Percentiles rank a stretch among this genome's conserved stretches.
Conservation (phyloP, 371 early-diverging fungal species). For the Mucor saturninus region DNA sequence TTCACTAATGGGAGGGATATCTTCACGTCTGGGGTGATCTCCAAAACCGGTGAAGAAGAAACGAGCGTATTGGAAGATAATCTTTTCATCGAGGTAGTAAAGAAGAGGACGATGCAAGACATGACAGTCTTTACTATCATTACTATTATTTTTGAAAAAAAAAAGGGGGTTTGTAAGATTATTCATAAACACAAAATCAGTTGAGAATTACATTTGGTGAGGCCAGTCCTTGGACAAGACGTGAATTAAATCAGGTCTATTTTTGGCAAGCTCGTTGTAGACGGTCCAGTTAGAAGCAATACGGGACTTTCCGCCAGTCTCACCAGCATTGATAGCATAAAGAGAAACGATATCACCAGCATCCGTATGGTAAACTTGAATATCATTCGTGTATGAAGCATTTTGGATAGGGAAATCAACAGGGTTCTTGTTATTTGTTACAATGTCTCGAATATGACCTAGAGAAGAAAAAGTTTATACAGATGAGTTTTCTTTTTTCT, state of each 20-base stretch:
- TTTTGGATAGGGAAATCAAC: slow-evolving; percentile 27
- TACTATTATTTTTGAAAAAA: slow-evolving; percentile 19
- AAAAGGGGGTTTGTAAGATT: no score
- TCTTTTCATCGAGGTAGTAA: slow-evolving; percentile 29
- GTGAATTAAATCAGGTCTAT: slow-evolving; percentile 37
- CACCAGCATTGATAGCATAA: slow-evolving; percentile 37
- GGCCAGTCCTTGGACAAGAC: slow-evolving; percentile 34
- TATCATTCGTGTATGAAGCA: slow-evolving; percentile 36
- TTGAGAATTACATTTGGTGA: slow-evolving; percentile 26
- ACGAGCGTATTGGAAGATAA: slow-evolving; percentile 41
- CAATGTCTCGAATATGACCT: slow-evolving; percentile 39
- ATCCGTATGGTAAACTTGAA: slow-evolving; percentile 41
- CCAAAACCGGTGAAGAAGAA: slow-evolving; percentile 38
- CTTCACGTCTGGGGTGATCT: slow-evolving; percentile 34
- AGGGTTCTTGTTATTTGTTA: slow-evolving; percentile 21
- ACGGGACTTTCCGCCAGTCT: slow-evolving; percentile 34
- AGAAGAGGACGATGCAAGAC: slow-evolving; percentile 25
- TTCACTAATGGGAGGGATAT: slow-evolving; percentile 37
- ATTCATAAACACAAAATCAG: no score
- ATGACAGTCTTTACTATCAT: slow-evolving; percentile 1
- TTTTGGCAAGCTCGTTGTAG: slow-evolving; percentile 35
- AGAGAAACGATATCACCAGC: slow-evolving; percentile 41
- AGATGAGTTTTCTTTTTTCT: no score
- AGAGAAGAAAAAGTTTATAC: not conserved
- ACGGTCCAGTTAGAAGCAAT: slow-evolving; percentile 44